phyloP scores from a whole-genome alignment of 192 early-diverging fungal species.

The Rhizoclosmatium globosum region DNA sequence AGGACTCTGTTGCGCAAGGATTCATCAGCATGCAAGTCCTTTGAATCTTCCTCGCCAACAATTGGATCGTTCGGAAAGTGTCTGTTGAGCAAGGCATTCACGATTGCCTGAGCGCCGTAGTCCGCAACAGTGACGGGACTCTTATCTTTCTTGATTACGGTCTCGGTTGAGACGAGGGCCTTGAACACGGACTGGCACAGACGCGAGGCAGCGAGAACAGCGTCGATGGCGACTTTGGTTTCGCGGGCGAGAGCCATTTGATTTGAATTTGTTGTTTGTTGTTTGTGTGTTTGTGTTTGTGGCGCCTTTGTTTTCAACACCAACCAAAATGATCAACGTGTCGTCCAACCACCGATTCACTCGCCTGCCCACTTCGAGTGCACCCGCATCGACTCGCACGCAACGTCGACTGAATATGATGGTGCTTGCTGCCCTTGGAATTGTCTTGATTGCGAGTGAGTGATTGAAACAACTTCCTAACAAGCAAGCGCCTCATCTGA shows the following conservation, averaged over 20 bases:
- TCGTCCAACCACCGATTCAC: slow-evolving; percentile 13
- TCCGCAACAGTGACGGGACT: slow-evolving; percentile 98
- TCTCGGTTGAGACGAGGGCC: slow-evolving; percentile 78
- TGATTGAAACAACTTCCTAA: too few species aligned
- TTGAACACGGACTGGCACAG: slow-evolving; percentile 91
- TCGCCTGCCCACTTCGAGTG: background rate
- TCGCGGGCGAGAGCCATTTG: background rate
- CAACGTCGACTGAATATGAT: slow-evolving; percentile 25
- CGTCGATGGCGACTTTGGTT: slow-evolving; percentile 79
- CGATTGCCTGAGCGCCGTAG: slow-evolving; percentile 93
- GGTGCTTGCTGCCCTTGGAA: slow-evolving; percentile 9
- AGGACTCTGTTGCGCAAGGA: slow-evolving; percentile 81
- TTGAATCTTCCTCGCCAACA: slow-evolving; percentile 95
- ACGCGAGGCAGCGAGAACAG: slow-evolving; percentile 84
- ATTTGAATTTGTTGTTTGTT: too few species aligned
- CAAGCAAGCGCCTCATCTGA: too few species aligned
- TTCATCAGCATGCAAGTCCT: slow-evolving; percentile 78
- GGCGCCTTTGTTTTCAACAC: background rate
- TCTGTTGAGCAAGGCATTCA: slow-evolving; percentile 79
- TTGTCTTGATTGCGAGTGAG: background rate
- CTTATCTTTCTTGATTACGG: slow-evolving; percentile 92
- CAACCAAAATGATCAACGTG: background rate
- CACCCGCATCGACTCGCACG: background rate
- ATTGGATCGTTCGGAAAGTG: slow-evolving; percentile 89
- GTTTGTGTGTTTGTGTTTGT: background rate